phyloP scores from a whole-genome alignment of 441 rosid genomes.

The Pelargonium hybrid region DNA sequence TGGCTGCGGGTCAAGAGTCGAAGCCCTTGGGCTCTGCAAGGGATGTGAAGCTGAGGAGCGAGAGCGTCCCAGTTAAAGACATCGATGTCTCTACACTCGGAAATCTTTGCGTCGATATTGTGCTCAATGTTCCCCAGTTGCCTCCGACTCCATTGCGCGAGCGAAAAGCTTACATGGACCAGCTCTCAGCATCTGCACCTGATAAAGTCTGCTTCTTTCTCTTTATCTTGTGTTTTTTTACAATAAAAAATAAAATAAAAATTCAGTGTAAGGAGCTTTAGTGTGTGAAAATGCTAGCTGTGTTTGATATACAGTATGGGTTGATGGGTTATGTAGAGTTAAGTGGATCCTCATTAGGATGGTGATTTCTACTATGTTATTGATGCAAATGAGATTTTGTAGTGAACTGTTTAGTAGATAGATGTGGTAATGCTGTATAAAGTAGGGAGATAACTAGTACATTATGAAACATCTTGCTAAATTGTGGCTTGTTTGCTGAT shows the following conservation, averaged over 20 bases:
- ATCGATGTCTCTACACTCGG: conserved; percentile 80
- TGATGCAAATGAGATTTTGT: background rate
- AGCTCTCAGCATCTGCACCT: conserved; percentile 60
- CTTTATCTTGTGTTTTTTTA: background rate
- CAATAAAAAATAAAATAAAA: too few species aligned
- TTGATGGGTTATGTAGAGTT: background rate
- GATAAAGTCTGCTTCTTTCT: conserved; percentile 46
- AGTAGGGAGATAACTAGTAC: background rate
- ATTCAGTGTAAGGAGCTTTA: background rate
- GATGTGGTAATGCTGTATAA: background rate
- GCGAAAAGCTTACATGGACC: conserved; percentile 61
- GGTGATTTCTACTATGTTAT: background rate
- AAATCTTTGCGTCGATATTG: conserved; percentile 87
- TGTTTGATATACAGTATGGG: background rate
- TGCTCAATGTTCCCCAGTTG: conserved; percentile 64
- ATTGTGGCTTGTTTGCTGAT: background rate
- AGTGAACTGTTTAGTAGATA: background rate
- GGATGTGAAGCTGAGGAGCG: conserved; percentile 13
- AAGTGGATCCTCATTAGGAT: background rate
- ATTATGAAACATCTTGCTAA: background rate
- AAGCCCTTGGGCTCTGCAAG: conserved; percentile 18
- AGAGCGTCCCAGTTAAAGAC: conserved; percentile 29
- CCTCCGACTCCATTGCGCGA: conserved; percentile 52
- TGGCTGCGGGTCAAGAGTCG: too few species aligned
- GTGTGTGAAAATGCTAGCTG: background rate